Evolutionary conservation across 2,329 filamentous ascomycete genomes (phyloP), one percentile per base, ranked within the genome.

Genomic region (Beauveria sp.): DNA sequence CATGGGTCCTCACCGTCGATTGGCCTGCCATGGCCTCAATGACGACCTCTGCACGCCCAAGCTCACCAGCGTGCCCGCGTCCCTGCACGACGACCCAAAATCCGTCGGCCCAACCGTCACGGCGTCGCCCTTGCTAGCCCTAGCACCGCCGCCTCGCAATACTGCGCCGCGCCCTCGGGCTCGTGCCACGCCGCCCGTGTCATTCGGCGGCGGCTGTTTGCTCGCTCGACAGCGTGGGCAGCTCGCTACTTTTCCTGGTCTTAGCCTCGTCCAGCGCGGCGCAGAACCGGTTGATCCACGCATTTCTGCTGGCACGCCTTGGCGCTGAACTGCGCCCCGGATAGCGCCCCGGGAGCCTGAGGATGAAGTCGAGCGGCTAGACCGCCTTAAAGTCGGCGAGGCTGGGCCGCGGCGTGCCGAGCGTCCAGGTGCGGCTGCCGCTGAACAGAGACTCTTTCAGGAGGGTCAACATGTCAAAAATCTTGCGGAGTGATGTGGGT

Each of bases 371-470:
- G 65, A 91, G 80, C 0, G 82, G 79, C 86, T 85, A 90, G 14
- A 88, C 74, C 49, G 82, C 84, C 74, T 91, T 85, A 63, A 91
- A 84, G 70, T 92, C 89, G 4, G 83, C 86, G 64, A 90, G 71
- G 1, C 77, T 79, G 1, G 85, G 83, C 20, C 72, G 71, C 3
- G 78, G 68, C 1, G 79, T 82, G 12, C 75, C 77, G 14, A 87
- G 73, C 9, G 91, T 73, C 88, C 87, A 91, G 3, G 80, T 70
- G 60, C 87, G 78, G n/a, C 84, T 86, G 73, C 91, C 88, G 1
- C 77, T 81, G 5, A 92, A 76, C 60, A 90, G 70, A 0, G 80
- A 83, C 2, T 74, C 77, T 74, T 92, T 88, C 2, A 90, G 49
- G 49, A 87, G 69, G 43, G 77, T 77, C 65, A 89, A 83, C 3